Conservation (phyloP, 2,329 filamentous ascomycete species). For the Chaetomium olivaceum region DNA sequence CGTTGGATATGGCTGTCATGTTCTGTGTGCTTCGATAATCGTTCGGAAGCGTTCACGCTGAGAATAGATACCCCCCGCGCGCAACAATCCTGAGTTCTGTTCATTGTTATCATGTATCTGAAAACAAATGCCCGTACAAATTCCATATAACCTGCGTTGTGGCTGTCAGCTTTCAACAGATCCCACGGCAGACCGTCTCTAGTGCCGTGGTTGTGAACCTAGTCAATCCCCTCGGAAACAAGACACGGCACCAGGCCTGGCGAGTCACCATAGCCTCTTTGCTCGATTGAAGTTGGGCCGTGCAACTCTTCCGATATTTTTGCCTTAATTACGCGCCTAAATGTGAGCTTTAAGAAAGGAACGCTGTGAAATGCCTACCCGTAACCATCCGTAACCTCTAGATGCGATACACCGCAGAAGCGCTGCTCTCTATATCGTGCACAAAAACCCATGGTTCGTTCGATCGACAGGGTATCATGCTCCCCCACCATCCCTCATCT, state of each 20-base stretch:
- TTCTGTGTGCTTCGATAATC: not conserved
- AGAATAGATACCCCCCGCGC: not conserved
- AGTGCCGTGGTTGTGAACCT: no score
- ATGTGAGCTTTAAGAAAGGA: no score
- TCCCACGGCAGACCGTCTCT: no score
- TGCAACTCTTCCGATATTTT: no score
- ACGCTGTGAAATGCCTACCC: constrained; percentile 8
- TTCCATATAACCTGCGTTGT: no score
- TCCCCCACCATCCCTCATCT: not conserved
- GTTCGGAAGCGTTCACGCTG: not conserved
- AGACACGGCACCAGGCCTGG: no score
- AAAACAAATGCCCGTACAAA: not conserved
- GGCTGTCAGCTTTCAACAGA: no score
- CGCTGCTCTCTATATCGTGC: not conserved
- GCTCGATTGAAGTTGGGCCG: no score
- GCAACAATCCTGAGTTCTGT: not conserved
- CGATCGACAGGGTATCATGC: constrained; percentile 10
- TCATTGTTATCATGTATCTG: not conserved
- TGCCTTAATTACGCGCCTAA: no score
- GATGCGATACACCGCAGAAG: constrained; percentile 8
- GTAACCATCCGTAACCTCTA: not conserved
- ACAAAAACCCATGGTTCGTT: not conserved
- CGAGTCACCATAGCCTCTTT: no score
- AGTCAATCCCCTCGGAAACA: no score
- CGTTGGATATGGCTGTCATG: not conserved